Evolutionary conservation across 2,329 filamentous ascomycete species (phyloP), one percentile per base, ranked within the genome.

Genomic region (Penicillium griseofulvum): DNA sequence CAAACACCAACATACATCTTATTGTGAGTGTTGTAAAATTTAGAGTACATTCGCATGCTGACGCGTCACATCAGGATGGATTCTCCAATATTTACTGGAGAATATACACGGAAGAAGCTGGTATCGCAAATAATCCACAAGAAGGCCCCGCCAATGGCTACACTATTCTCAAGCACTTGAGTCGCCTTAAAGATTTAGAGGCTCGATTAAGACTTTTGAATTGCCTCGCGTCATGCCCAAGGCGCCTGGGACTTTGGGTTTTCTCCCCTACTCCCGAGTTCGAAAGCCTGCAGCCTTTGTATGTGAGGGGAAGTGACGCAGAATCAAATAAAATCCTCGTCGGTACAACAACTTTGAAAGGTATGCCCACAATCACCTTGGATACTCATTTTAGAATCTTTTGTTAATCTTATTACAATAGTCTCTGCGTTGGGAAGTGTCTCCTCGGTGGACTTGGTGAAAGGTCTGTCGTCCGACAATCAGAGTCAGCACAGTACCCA

Each of bases 41-140:
- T 39, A 26, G 24, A 7, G 19, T 34, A 26, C 26, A n/a, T 22
- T 38, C 31, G 17, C 24, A 31, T 34, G 56, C 65, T 72, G 64
- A 73, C 52, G 11, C 36, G 29, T 11, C n/a, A 28, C 38, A 36
- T 16, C 44, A 77, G 74, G 73, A 76, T 68, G 73, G 72, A 33
- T 76, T 75, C 64, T 74, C 72, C 57, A 72, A 65, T 36, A 71
- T 76, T 26, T 70, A 76, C 52, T 77, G 74, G 73, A 74, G 73
- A 60, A 71, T 75, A 54, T 75, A 74, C 59, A 73, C 70, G 22
- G 73, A 74, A 56, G 72, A 74, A 53, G 62, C 63, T 42, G 65
- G 59, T 55, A 68, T 65, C 51, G 54, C 66, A 29, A 70, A 62
- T 53, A 57, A 65, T 46, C 58, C 70, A 16, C 63, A 63, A 22